These are phyloP conservation scores for Myxozyma geophila DNA, from an alignment of 805 yeast species.

Conservation along the genomic window DNA sequence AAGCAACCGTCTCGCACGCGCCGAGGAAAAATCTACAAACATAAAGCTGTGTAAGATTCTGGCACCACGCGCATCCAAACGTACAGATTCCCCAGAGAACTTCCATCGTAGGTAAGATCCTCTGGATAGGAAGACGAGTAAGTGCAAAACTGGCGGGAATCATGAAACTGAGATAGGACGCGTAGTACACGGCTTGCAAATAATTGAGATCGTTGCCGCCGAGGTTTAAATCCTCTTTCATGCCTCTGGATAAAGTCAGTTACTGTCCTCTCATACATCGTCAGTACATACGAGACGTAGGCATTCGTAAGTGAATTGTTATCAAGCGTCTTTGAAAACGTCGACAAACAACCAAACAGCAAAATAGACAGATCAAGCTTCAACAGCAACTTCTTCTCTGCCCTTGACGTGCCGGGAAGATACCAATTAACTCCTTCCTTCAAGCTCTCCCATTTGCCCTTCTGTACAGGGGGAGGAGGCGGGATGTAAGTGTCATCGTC, in stretches of 20 bases:
- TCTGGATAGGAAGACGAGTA: constrained; percentile 44
- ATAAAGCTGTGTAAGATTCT: constrained; percentile 50
- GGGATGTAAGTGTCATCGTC: not conserved
- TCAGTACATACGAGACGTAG: constrained; percentile 51
- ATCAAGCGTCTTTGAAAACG: constrained; percentile 58
- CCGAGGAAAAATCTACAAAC: constrained; percentile 71
- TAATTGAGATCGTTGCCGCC: constrained; percentile 55
- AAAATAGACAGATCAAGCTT: constrained; percentile 46
- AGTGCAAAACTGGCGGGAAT: constrained; percentile 47
- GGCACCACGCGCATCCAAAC: constrained; percentile 54
- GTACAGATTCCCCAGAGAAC: constrained; percentile 71
- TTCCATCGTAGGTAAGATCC: constrained; percentile 41
- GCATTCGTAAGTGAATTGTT: constrained; percentile 56
- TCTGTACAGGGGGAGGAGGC: not conserved
- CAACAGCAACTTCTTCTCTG: constrained; percentile 44
- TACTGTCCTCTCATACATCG: not conserved
- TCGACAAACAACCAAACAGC: constrained; percentile 46
- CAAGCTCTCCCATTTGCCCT: constrained; percentile 21
- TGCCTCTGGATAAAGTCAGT: constrained; percentile 46
- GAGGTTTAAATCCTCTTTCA: constrained; percentile 53
- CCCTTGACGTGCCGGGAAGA: constrained; percentile 37
- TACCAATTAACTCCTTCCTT: constrained; percentile 41
- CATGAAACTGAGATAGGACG: constrained; percentile 44
- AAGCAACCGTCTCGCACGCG: constrained; percentile 68
- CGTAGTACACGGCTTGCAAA: constrained; percentile 33